Conservation (phyloP, 495 filamentous ascomycete species). For the Cercophora scortea region DNA sequence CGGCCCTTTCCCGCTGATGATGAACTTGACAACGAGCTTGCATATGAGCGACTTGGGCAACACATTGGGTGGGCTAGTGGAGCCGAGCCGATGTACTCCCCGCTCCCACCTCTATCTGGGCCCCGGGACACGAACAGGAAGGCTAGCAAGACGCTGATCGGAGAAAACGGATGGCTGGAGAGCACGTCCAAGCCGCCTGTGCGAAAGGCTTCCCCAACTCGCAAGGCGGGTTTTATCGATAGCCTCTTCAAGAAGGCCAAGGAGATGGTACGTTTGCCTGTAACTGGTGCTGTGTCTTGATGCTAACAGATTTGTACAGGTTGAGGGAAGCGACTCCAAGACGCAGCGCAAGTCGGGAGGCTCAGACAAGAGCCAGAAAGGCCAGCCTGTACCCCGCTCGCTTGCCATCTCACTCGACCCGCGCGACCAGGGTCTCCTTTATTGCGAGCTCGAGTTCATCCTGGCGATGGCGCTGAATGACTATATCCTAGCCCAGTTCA, state of each 20-base stretch:
- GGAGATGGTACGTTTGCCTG: slow-evolving; percentile 27
- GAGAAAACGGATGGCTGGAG: slow-evolving; percentile 42
- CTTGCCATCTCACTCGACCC: slow-evolving; percentile 32
- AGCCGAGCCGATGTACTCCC: slow-evolving; percentile 8
- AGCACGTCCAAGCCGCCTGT: slow-evolving; percentile 20
- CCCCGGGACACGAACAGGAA: slow-evolving; percentile 2
- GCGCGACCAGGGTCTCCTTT: slow-evolving; percentile 38
- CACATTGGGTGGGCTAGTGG: not conserved
- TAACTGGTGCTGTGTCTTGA: not conserved
- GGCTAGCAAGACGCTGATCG: slow-evolving; percentile 33
- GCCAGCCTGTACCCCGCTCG: slow-evolving; percentile 1
- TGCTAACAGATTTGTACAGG: slow-evolving; percentile 12
- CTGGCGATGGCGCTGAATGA: slow-evolving; percentile 25
- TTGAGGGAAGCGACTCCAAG: slow-evolving; percentile 20
- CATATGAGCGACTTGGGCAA: too few species aligned
- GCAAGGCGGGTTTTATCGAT: slow-evolving; percentile 25
- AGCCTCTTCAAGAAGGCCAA: slow-evolving; percentile 34
- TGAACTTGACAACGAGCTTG: too few species aligned
- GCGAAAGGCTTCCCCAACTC: slow-evolving; percentile 12
- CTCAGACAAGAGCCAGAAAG: slow-evolving; percentile 4
- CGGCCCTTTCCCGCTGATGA: too few species aligned
- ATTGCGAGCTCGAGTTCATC: slow-evolving; percentile 37
- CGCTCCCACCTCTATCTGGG: slow-evolving; percentile 9
- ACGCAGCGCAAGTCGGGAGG: slow-evolving; percentile 19
- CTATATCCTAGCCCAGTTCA: slow-evolving; percentile 32